Percentiles rank a stretch among this genome's conserved stretches.
Conservation (phyloP, 2,329 filamentous ascomycete genomes). For the Amphichorda felina region DNA sequence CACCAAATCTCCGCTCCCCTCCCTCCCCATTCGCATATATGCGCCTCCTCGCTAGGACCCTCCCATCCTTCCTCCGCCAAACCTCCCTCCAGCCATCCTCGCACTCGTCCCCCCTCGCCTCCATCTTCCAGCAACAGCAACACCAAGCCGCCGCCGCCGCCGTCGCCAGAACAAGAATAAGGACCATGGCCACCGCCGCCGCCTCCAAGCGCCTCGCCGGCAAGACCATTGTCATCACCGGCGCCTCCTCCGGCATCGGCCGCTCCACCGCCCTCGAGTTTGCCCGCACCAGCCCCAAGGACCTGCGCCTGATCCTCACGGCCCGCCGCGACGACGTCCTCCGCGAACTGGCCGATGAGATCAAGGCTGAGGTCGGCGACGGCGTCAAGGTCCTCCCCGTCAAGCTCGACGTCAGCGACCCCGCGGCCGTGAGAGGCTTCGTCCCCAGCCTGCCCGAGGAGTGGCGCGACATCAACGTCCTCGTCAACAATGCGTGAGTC, state of each 20-base stretch:
- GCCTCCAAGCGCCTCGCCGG: conserved; percentile 75
- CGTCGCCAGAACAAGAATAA: conserved; percentile 1
- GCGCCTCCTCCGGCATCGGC: conserved; percentile 88
- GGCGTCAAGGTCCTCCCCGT: conserved; percentile 76
- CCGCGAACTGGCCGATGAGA: conserved; percentile 63
- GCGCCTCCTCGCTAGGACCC: background rate
- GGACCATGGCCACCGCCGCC: conserved; percentile 44
- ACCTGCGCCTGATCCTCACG: conserved; percentile 76
- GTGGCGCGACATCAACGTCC: conserved; percentile 72
- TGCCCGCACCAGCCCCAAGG: conserved; percentile 68
- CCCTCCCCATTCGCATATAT: background rate
- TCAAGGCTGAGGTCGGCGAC: conserved; percentile 61
- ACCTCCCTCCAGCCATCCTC: conserved; percentile 1
- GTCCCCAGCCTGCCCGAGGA: conserved; percentile 64
- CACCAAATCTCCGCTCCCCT: background rate
- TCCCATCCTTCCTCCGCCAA: conserved; percentile 2
- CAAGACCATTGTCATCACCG: conserved; percentile 88
- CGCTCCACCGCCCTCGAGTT: conserved; percentile 79
- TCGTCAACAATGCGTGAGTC: conserved; percentile 91
- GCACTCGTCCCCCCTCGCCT: conserved; percentile 1
- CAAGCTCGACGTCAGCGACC: conserved; percentile 76
- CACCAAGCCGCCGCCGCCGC: background rate
- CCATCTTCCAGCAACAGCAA: conserved; percentile 3
- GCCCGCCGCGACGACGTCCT: conserved; percentile 76
- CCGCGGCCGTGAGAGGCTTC: conserved; percentile 62